phyloP scores from a whole-genome alignment of 2,329 filamentous ascomycete species.

The Tolypocladium pustulatum region DNA sequence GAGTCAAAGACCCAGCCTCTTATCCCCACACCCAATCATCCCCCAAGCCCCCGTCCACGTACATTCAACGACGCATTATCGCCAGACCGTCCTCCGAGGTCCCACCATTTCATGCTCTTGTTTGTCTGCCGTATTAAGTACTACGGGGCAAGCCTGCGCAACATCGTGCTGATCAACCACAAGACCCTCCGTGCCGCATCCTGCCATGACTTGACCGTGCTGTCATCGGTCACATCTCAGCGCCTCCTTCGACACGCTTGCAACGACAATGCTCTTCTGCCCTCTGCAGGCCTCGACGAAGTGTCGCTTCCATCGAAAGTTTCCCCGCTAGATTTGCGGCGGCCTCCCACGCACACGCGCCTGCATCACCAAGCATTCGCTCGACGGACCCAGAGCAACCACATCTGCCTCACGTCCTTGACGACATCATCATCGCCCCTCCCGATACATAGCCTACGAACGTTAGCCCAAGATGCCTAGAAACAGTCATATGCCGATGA shows the following conservation, averaged over 20 bases:
- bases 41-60: background rate
- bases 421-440: background rate
- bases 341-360: background rate
- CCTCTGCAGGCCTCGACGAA: background rate
- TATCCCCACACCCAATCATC: background rate
- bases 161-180: background rate
- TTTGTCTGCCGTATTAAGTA: background rate
- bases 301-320: slow-evolving; percentile 1
- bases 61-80: background rate
- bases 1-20: background rate
- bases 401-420: background rate
- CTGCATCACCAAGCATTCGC: background rate
- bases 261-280: slow-evolving; percentile 4
- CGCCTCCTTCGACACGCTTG: background rate
- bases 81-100: background rate
- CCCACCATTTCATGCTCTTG: background rate
- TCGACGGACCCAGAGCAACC: background rate
- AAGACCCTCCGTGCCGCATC: background rate
- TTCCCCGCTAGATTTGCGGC: background rate
- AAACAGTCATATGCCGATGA: slow-evolving; percentile 43
- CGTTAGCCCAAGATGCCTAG: slow-evolving; percentile 18
- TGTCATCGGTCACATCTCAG: background rate
- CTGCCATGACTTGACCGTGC: background rate
- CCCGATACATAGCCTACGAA: background rate
- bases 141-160: background rate